Percentiles rank a stretch among this genome's conserved stretches.
phyloP scores from a whole-genome alignment of 441 rosid species.

The Euphorbia schlechtendalii region DNA sequence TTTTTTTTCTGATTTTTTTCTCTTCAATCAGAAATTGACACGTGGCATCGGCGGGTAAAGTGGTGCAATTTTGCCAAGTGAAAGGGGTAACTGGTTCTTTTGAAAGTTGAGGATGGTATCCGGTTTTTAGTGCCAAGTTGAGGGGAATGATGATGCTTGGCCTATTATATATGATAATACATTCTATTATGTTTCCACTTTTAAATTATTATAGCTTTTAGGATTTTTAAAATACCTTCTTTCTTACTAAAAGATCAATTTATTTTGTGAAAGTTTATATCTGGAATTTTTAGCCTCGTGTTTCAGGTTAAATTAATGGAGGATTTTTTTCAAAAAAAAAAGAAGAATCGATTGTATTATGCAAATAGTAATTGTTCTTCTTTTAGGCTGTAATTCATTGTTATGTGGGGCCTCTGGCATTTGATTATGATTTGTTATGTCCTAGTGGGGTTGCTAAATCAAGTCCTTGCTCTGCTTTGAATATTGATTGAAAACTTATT shows the following conservation, averaged over 20 bases:
- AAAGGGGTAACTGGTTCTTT: too few species aligned
- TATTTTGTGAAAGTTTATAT: not conserved
- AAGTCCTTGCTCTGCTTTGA: not conserved
- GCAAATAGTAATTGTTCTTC: not conserved
- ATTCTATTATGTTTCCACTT: too few species aligned
- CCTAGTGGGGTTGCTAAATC: constrained; percentile 2
- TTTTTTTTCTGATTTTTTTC: too few species aligned
- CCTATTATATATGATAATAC: too few species aligned
- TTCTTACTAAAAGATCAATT: not conserved
- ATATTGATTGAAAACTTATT: constrained; percentile 3
- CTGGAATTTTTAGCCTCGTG: not conserved
- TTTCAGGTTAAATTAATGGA: not conserved
- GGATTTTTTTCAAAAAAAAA: not conserved
- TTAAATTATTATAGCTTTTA: not conserved
- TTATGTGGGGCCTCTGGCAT: constrained; percentile 15
- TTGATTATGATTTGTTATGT: constrained; percentile 1
- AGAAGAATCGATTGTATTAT: not conserved
- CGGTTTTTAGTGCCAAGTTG: too few species aligned
- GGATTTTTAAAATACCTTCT: not conserved
- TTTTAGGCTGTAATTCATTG: constrained; percentile 4
- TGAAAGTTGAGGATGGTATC: too few species aligned
- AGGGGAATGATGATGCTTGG: too few species aligned
- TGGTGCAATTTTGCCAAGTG: too few species aligned
- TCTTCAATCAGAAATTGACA: too few species aligned
- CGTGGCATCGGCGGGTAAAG: too few species aligned